phyloP scores from a whole-genome alignment of 176 grass and related monocot genomes.

The Panicum miliaceum region DNA sequence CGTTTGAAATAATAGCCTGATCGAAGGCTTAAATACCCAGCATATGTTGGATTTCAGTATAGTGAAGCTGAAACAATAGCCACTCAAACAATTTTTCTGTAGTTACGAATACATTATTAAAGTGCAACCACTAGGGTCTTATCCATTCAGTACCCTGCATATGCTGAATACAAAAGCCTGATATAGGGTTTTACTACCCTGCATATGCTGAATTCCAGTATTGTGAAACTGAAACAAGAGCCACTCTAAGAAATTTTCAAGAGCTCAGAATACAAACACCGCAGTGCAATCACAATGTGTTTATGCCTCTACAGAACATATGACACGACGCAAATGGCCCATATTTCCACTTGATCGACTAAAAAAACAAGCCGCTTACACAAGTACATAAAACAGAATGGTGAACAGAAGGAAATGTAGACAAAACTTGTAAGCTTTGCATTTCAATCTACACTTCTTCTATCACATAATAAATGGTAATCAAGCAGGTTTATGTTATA shows the following conservation, averaged over 20 bases:
- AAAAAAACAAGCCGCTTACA: neutral
- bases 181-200: neutral
- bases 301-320: neutral
- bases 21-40: neutral
- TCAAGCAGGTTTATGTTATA: neutral
- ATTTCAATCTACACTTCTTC: neutral
- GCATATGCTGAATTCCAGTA: neutral
- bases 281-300: neutral
- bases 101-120: neutral
- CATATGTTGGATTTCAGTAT: slow-evolving; percentile 5
- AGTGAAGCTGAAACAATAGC: neutral
- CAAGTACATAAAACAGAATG: slow-evolving; percentile 14
- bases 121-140: neutral
- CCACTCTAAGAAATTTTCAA: neutral
- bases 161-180: neutral
- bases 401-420: neutral
- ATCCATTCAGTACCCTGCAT: neutral
- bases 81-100: neutral
- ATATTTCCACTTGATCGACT: neutral
- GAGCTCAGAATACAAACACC: slow-evolving; percentile 4
- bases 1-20: neutral
- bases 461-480: neutral
- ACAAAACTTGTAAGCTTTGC: neutral
- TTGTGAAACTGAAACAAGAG: neutral
- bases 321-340: neutral